A percentile compares a stretch with the other conserved stretches of the same genome.
Conservation (phyloP, 148 eudicot genomes). For the Pouteria glomerata region DNA sequence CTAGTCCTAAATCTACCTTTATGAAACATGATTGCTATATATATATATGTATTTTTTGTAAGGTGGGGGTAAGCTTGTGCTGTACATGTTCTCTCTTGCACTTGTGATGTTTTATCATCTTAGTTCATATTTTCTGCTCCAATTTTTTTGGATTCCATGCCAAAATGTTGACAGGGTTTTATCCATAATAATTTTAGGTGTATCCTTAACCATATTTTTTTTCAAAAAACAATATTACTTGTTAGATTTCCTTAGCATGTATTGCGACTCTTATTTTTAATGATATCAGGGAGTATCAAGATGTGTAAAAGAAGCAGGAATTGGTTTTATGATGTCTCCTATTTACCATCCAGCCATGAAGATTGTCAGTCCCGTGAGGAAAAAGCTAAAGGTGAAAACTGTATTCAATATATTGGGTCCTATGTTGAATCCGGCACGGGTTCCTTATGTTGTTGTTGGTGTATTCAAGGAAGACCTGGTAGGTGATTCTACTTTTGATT, state of each 20-base stretch:
- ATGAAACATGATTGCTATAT: background rate
- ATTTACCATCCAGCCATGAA: conserved; percentile 97
- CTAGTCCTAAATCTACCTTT: background rate
- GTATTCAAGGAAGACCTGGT: conserved; percentile 87
- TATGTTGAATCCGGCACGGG: conserved; percentile 93
- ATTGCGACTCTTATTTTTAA: background rate
- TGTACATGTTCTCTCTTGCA: background rate
- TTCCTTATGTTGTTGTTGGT: conserved; percentile 93
- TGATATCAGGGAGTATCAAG: conserved; percentile 58
- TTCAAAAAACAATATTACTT: background rate
- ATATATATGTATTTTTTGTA: background rate
- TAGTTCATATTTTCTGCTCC: background rate
- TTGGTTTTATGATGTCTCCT: conserved; percentile 97
- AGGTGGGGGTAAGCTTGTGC: background rate
- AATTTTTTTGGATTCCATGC: background rate
- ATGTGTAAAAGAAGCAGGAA: conserved; percentile 82
- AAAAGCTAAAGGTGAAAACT: conserved; percentile 80
- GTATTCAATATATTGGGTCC: conserved; percentile 96
- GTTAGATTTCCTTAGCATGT: too few relatives aligned
- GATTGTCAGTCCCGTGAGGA: conserved; percentile 87
- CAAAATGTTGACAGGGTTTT: background rate
- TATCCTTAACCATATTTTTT: background rate
- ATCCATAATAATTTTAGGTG: background rate
- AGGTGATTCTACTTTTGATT: conserved; percentile 12
- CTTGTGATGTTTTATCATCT: background rate